phyloP scores from a whole-genome alignment of 2,329 filamentous ascomycete genomes.

The Cercospora citrullina region DNA sequence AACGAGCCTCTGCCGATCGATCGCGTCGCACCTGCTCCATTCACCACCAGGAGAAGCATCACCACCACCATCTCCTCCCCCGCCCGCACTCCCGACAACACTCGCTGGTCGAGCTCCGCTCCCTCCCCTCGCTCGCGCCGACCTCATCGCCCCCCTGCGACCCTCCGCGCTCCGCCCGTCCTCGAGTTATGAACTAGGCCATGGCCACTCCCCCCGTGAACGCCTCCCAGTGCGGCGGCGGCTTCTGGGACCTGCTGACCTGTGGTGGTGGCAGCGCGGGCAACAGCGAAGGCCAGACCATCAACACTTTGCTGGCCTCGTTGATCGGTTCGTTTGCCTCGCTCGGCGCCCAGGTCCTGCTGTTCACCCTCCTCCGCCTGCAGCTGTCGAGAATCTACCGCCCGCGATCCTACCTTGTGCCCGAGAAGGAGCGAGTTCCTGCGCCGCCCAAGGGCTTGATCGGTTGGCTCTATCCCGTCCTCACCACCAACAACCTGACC shows the following conservation, averaged over 20 bases:
- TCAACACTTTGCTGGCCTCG: conserved; percentile 42
- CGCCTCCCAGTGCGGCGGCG: conserved; percentile 5
- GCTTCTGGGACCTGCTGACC: conserved; percentile 14
- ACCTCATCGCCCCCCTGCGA: not conserved
- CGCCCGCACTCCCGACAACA: not conserved
- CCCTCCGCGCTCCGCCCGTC: not conserved
- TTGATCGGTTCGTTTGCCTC: conserved; percentile 38
- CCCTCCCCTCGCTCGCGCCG: not conserved
- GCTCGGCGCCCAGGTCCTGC: conserved; percentile 54
- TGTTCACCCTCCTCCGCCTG: conserved; percentile 76
- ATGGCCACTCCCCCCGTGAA: conserved; percentile 5
- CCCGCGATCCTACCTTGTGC: conserved; percentile 85
- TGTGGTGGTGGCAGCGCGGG: conserved; percentile 18
- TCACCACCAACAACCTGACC: conserved; percentile 71
- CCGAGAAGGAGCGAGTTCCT: conserved; percentile 79
- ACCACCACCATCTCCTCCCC: not conserved
- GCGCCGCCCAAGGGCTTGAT: conserved; percentile 63
- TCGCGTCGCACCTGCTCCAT: not conserved
- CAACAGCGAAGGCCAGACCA: conserved; percentile 35
- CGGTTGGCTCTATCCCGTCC: conserved; percentile 59
- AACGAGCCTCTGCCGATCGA: not conserved
- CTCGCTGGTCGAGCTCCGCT: not conserved
- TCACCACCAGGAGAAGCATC: not conserved
- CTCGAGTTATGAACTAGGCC: not conserved
- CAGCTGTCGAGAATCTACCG: conserved; percentile 82